Conservation (phyloP, 2,329 filamentous ascomycete genomes). For the Allantophomopsis lycopodina region DNA sequence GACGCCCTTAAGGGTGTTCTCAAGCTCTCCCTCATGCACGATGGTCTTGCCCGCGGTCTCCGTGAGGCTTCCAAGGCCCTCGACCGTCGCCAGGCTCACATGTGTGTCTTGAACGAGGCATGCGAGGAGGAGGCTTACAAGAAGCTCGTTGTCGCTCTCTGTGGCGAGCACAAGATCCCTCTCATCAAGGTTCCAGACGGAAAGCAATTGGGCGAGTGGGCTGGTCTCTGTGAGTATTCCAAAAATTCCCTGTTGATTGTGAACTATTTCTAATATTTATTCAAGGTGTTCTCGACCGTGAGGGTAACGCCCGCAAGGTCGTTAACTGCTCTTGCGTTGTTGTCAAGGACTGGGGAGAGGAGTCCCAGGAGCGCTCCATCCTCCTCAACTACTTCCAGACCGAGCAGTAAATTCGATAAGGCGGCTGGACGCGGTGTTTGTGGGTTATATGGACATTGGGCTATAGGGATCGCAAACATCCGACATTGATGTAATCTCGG, state of each 20-base stretch:
- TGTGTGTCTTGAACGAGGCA: slow-evolving; percentile 99
- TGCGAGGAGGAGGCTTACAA: slow-evolving; percentile 99
- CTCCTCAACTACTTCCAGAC: slow-evolving; percentile 99
- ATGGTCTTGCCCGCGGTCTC: slow-evolving; percentile 95
- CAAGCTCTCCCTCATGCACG: slow-evolving; percentile 98
- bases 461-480: slow-evolving; percentile 10
- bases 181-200: slow-evolving; percentile 99
- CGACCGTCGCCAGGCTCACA: slow-evolving; percentile 96
- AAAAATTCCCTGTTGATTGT: no score
- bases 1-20: slow-evolving; percentile 98
- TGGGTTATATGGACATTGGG: slow-evolving; percentile 13
- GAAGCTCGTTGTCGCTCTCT: slow-evolving; percentile 98
- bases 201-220: slow-evolving; percentile 99
- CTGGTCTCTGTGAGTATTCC: slow-evolving; percentile 84
- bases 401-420: slow-evolving; percentile 41
- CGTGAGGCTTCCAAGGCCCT: slow-evolving; percentile 98
- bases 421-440: slow-evolving; percentile 13
- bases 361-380: slow-evolving; percentile 96
- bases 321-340: slow-evolving; percentile 99
- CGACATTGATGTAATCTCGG: slow-evolving; percentile 16
- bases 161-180: slow-evolving; percentile 99
- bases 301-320: slow-evolving; percentile 99
- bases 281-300: slow-evolving; percentile 90
- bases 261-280: slow-evolving; percentile 4
- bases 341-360: slow-evolving; percentile 99